A percentile compares a stretch with the other conserved stretches of the same genome.
phyloP scores from a whole-genome alignment of 306 rosid species.

The Cucumis hystrix region DNA sequence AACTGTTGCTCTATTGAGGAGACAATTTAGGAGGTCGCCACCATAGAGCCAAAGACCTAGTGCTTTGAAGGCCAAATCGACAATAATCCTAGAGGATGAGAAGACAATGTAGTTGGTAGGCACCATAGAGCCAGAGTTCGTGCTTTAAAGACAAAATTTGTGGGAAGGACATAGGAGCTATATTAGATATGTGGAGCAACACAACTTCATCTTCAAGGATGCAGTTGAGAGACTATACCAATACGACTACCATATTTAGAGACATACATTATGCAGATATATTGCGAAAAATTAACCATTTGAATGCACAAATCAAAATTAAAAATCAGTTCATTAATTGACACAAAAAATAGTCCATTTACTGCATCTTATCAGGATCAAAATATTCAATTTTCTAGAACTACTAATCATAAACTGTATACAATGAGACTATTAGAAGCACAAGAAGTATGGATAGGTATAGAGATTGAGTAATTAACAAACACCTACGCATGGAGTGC shows the following conservation, averaged over 20 bases:
- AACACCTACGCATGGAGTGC: constrained; percentile 72
- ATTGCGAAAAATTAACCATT: background rate
- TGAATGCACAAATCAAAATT: background rate
- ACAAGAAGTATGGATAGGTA: background rate
- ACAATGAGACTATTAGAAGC: background rate
- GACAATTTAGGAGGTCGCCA: background rate
- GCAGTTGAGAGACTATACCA: background rate
- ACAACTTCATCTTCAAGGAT: background rate
- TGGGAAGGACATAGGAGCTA: background rate
- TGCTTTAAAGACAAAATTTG: background rate
- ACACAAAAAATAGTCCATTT: background rate
- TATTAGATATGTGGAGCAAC: background rate
- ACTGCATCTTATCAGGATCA: background rate
- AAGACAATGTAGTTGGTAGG: background rate
- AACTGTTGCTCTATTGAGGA: background rate
- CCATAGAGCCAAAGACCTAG: background rate
- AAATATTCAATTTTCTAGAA: background rate
- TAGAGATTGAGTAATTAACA: background rate
- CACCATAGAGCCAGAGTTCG: background rate
- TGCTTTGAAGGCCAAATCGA: background rate
- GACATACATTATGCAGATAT: background rate
- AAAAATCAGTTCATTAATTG: background rate
- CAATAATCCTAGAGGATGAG: background rate
- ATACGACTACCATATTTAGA: background rate
- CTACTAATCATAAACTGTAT: background rate